phyloP scores from a whole-genome alignment of 1,284 basidiomycete genomes.

The Microbotryum saponariae region DNA sequence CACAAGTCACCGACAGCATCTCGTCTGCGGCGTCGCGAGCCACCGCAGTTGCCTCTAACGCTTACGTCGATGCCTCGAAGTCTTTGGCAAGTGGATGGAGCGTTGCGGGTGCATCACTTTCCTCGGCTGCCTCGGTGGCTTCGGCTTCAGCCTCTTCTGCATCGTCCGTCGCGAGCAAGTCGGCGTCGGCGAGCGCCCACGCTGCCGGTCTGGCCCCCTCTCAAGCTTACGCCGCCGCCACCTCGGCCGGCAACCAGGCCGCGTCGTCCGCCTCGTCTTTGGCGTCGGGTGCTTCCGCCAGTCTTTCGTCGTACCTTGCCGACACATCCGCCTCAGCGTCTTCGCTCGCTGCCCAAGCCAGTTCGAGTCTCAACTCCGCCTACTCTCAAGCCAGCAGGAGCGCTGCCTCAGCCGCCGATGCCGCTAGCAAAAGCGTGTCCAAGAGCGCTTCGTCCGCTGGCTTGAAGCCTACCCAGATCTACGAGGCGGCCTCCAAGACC shows the following conservation, averaged over 20 bases:
- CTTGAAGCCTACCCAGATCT: not conserved
- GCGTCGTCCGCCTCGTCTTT: constrained; percentile 16
- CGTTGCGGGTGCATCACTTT: constrained; percentile 4
- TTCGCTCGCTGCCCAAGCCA: constrained; percentile 12
- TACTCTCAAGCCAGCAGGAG: constrained; percentile 10
- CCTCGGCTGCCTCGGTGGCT: constrained; percentile 3
- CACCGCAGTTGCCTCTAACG: not conserved
- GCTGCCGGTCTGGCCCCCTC: constrained; percentile 4
- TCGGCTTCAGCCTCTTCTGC: constrained; percentile 10
- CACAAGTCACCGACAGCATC: constrained; percentile 10
- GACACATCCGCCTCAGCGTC: constrained; percentile 11
- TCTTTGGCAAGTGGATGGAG: not conserved
- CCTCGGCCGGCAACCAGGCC: constrained; percentile 10
- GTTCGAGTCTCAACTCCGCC: constrained; percentile 10
- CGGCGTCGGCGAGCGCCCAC: not conserved
- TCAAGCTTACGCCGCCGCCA: not conserved
- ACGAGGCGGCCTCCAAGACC: not conserved
- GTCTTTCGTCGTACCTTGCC: constrained; percentile 6
- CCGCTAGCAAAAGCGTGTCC: constrained; percentile 2
- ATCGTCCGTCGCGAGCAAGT: constrained; percentile 16
- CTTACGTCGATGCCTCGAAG: not conserved
- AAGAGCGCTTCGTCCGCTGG: not conserved
- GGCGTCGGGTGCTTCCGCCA: constrained; percentile 10
- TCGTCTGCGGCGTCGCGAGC: constrained; percentile 10
- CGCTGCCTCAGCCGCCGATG: constrained; percentile 8